These are phyloP conservation scores for Misopates orontium DNA, from an alignment of 257 asterid species.

Conservation along the genomic window DNA sequence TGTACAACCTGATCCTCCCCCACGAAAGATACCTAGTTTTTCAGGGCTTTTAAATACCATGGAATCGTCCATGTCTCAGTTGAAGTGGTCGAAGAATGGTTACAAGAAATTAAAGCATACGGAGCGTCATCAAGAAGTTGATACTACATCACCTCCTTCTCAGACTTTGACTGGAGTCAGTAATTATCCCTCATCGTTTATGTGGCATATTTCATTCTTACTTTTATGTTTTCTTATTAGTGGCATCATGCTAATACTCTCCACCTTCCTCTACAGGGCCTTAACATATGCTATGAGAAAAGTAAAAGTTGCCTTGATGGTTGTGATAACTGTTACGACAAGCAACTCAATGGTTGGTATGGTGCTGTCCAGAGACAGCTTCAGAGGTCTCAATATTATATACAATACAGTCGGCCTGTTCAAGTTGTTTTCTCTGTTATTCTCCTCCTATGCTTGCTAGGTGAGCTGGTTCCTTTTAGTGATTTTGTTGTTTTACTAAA, in stretches of 20 bases:
- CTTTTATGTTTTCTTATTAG: slow-evolving; percentile 1
- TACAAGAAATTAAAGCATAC: slow-evolving; percentile 64
- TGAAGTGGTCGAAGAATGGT: slow-evolving; percentile 78
- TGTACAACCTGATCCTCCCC: slow-evolving; percentile 49
- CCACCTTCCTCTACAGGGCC: slow-evolving; percentile 45
- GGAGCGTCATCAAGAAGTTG: slow-evolving; percentile 55
- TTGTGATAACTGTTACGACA: slow-evolving; percentile 62
- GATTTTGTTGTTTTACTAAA: slow-evolving; percentile 11
- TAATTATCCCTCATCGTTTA: slow-evolving; percentile 17
- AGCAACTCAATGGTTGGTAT: slow-evolving; percentile 76
- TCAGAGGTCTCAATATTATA: slow-evolving; percentile 85
- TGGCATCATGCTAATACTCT: slow-evolving; percentile 16
- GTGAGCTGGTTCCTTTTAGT: slow-evolving; percentile 51
- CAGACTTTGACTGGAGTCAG: slow-evolving; percentile 64
- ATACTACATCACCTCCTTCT: slow-evolving; percentile 47
- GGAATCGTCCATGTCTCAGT: slow-evolving; percentile 66
- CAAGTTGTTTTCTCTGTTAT: slow-evolving; percentile 52
- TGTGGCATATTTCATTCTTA: slow-evolving; percentile 2
- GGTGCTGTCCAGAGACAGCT: slow-evolving; percentile 80
- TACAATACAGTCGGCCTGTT: slow-evolving; percentile 77
- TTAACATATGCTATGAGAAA: slow-evolving; percentile 54
- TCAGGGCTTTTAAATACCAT: slow-evolving; percentile 66
- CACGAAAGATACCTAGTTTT: slow-evolving; percentile 73
- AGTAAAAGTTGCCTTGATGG: slow-evolving; percentile 72
- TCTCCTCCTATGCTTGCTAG: slow-evolving; percentile 64